These are phyloP conservation scores for Scutellaria minor DNA, from an alignment of 257 asterid species.

Conservation along the genomic window DNA sequence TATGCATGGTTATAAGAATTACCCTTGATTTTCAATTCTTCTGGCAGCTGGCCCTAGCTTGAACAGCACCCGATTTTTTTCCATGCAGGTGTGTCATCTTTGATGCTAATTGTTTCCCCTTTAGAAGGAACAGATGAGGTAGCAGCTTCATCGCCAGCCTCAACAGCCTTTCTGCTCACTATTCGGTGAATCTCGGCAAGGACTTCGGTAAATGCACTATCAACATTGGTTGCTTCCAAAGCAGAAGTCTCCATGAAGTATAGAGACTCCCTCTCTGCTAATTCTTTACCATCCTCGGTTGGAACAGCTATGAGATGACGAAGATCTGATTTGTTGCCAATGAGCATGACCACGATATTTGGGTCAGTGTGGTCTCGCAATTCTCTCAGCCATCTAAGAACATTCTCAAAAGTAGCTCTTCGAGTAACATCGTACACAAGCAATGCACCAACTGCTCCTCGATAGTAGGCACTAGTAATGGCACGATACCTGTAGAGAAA, in stretches of 20 bases:
- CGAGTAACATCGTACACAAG: constrained; percentile 59
- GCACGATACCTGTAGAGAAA: constrained; percentile 48
- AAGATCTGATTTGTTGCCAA: constrained; percentile 59
- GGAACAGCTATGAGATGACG: constrained; percentile 53
- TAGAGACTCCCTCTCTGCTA: constrained; percentile 52
- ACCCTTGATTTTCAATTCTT: constrained; percentile 27
- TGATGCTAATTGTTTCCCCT: constrained; percentile 50
- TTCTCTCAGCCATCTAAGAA: constrained; percentile 52
- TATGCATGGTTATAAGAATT: not conserved
- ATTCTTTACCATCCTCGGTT: constrained; percentile 54
- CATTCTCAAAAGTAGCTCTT: constrained; percentile 54
- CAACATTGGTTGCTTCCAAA: constrained; percentile 56
- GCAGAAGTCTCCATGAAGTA: constrained; percentile 66
- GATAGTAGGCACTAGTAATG: constrained; percentile 57
- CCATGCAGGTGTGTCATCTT: constrained; percentile 48
- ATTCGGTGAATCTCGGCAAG: constrained; percentile 49
- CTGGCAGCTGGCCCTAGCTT: constrained; percentile 25
- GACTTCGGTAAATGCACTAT: constrained; percentile 53
- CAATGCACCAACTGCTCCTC: constrained; percentile 64
- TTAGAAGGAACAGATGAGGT: constrained; percentile 51
- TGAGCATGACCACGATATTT: constrained; percentile 54
- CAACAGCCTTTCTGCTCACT: constrained; percentile 54
- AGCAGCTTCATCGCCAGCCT: constrained; percentile 50
- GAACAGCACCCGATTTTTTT: constrained; percentile 57
- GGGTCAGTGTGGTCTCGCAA: constrained; percentile 58